These are phyloP conservation scores for Syzygium grande DNA, from an alignment of 345 rosid genomes.

Conservation along the genomic window DNA sequence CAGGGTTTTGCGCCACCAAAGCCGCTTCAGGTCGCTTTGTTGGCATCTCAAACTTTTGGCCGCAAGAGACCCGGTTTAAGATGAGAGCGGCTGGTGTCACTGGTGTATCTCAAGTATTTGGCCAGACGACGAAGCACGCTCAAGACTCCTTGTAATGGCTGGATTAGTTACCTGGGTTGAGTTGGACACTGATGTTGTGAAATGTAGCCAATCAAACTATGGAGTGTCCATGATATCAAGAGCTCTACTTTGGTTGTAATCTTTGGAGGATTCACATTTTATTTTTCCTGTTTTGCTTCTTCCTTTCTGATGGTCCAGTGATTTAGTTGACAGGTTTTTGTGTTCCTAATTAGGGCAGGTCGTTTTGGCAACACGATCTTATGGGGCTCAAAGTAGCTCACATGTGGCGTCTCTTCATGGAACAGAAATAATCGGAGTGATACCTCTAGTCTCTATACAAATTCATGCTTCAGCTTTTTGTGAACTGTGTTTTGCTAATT, in stretches of 20 bases:
- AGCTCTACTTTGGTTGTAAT: background rate
- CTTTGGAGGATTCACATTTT: background rate
- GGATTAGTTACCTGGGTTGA: background rate
- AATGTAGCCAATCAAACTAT: background rate
- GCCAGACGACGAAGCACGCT: background rate
- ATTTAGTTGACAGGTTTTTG: background rate
- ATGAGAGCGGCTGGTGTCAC: background rate
- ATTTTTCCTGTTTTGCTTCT: background rate
- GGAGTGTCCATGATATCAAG: background rate
- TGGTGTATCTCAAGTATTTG: background rate
- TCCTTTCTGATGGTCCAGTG: background rate
- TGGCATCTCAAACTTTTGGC: slow-evolving; percentile 12
- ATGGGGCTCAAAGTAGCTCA: slow-evolving; percentile 42
- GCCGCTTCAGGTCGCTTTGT: slow-evolving; percentile 12
- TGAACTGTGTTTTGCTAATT: background rate
- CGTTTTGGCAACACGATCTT: background rate
- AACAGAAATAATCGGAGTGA: background rate
- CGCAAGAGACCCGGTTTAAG: slow-evolving; percentile 5
- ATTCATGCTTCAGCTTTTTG: background rate
- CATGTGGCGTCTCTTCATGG: slow-evolving; percentile 21
- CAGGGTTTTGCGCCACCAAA: slow-evolving; percentile 39
- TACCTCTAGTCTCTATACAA: background rate
- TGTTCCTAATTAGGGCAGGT: background rate
- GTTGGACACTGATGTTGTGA: background rate
- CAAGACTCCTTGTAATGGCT: background rate